Evolutionary conservation across 2,329 filamentous ascomycete species (phyloP).

Genomic region (Ascochyta rabiei): DNA sequence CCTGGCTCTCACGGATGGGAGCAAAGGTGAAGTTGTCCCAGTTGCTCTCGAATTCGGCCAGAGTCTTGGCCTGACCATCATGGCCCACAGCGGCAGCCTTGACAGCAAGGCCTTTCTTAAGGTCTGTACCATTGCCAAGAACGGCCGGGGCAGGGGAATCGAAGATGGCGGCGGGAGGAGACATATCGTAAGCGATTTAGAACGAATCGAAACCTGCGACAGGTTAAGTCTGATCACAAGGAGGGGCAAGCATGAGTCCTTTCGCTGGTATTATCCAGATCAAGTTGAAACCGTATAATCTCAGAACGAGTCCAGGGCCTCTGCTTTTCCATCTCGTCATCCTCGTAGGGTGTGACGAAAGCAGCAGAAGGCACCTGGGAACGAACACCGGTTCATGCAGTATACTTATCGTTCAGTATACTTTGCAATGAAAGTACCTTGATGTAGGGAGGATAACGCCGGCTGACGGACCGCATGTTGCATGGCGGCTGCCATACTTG

Average conservation of each 20-base stretch:
- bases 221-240: constrained; percentile 37
- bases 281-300: constrained; percentile 96
- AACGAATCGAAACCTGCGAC: constrained; percentile 40
- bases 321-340: constrained; percentile 2
- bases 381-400: constrained; percentile 53
- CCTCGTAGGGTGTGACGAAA: not conserved
- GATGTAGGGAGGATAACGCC: constrained; percentile 44
- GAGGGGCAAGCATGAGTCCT: constrained; percentile 84
- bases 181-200: constrained; percentile 61
- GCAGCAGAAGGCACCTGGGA: constrained; percentile 21
- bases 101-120: constrained; percentile 53
- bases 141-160: constrained; percentile 63
- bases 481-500: constrained; percentile 42
- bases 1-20: constrained; percentile 88
- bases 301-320: constrained; percentile 63
- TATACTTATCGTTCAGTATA: constrained; percentile 48
- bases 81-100: constrained; percentile 53
- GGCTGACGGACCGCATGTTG: constrained; percentile 40
- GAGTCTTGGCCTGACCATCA: constrained; percentile 59
- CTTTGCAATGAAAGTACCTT: constrained; percentile 49
- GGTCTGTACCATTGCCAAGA: constrained; percentile 30
- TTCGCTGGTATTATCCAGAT: constrained; percentile 99
- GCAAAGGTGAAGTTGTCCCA: constrained; percentile 85
- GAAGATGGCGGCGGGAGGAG: constrained; percentile 73
- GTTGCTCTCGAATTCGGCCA: constrained; percentile 72